phyloP scores from a whole-genome alignment of 257 asterid genomes.

The Jasminum sambac region DNA sequence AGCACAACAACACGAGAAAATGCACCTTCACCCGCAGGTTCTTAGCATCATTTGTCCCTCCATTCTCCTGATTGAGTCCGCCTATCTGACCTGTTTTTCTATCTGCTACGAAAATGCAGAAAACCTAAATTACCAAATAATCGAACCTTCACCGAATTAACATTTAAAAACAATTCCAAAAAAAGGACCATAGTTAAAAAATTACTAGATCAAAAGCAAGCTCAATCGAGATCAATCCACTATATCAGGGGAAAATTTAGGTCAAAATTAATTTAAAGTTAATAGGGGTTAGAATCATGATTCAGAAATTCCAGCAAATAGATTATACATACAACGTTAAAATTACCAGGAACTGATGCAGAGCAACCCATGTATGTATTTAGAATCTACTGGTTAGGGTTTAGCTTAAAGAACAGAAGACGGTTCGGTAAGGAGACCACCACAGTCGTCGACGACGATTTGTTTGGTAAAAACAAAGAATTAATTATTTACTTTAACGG shows the following conservation, averaged over 20 bases:
- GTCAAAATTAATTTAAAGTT: background rate
- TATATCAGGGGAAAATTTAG: background rate
- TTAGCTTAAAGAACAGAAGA: background rate
- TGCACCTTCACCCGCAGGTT: conserved; percentile 50
- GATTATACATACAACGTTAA: background rate
- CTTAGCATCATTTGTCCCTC: conserved; percentile 41
- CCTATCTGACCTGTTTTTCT: conserved; percentile 37
- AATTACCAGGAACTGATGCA: conserved; percentile 4
- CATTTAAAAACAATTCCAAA: conserved; percentile 11
- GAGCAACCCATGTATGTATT: conserved; percentile 5
- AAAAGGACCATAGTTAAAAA: background rate
- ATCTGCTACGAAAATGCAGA: conserved; percentile 28
- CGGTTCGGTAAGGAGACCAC: background rate
- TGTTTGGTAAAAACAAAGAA: background rate
- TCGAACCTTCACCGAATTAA: background rate
- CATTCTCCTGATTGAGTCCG: conserved; percentile 41
- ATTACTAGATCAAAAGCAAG: background rate
- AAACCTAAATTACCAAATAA: background rate
- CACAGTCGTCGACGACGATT: background rate
- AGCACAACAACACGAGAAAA: background rate
- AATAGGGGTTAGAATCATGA: background rate
- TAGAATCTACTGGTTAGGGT: background rate
- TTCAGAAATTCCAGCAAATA: background rate
- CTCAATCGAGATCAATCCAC: background rate
- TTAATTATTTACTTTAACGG: background rate